These are phyloP conservation scores for Hydrangea macrophylla DNA, from an alignment of 148 eudicot species.

Conservation along the genomic window DNA sequence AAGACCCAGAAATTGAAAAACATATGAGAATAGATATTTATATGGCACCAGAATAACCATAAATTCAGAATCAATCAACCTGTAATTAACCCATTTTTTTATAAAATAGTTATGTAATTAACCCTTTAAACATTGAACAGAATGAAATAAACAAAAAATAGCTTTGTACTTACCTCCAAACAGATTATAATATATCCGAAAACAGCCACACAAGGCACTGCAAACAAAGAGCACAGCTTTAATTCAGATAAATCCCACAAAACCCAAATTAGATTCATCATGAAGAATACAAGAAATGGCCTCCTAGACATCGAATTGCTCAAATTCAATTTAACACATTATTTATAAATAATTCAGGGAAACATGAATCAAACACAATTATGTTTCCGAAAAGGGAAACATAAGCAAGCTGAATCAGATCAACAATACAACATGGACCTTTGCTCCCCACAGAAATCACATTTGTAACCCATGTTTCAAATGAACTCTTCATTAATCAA, in stretches of 20 bases:
- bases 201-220: conserved; percentile 7
- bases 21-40: neutral
- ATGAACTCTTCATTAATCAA: conserved; percentile 1
- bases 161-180: neutral
- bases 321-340: conserved; percentile 5
- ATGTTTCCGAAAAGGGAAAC: too few species aligned
- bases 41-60: neutral
- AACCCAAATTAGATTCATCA: neutral
- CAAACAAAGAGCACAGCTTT: too few species aligned
- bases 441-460: conserved; percentile 84
- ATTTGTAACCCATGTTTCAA: conserved; percentile 60
- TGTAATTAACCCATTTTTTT: neutral
- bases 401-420: conserved; percentile 84
- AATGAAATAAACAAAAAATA: neutral
- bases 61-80: neutral
- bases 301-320: neutral
- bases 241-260: neutral
- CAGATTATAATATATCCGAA: neutral
- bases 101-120: too few species aligned
- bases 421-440: conserved; percentile 85
- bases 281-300: neutral
- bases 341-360: too few species aligned
- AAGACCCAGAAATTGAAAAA: conserved; percentile 8
- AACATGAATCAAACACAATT: neutral
- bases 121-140: too few species aligned